These are phyloP conservation scores for Cafeteria roenbergensis DNA, from an alignment of 108 stramenopile species.

Conservation along the genomic window DNA sequence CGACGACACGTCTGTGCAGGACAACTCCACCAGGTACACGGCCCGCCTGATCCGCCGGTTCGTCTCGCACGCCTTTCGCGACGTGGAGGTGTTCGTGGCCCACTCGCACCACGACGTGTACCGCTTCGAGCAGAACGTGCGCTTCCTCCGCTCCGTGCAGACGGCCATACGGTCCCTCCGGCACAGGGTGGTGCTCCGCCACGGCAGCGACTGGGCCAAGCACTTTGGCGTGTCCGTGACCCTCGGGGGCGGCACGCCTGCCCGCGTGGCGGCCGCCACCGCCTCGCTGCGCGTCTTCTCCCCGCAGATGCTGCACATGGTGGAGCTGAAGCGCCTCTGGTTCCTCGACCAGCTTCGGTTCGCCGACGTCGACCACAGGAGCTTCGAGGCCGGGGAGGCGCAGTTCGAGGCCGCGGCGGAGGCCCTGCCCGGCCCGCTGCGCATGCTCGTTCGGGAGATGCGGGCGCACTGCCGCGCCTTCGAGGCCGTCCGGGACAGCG, in stretches of 20 bases:
- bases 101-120: conserved; percentile 78
- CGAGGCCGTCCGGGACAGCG: conserved; percentile 26
- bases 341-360: conserved; percentile 63
- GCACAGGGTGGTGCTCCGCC: conserved; percentile 59
- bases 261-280: conserved; percentile 78
- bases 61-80: neutral
- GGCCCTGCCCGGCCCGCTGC: conserved; percentile 23
- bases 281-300: conserved; percentile 72
- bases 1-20: neutral
- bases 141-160: conserved; percentile 73
- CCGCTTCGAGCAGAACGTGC: conserved; percentile 86
- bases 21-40: conserved; percentile 18
- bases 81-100: conserved; percentile 29
- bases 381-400: conserved; percentile 80
- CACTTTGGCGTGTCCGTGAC: conserved; percentile 63
- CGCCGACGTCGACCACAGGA: conserved; percentile 75
- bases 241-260: conserved; percentile 82
- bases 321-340: conserved; percentile 94
- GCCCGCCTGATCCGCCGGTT: conserved; percentile 19
- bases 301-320: conserved; percentile 79
- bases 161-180: conserved; percentile 60
- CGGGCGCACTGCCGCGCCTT: conserved; percentile 60
- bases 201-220: conserved; percentile 58
- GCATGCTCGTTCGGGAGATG: conserved; percentile 69
- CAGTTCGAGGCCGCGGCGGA: conserved; percentile 58